phyloP scores from a whole-genome alignment of 345 rosid genomes.

The Hibiscus tridactylites region DNA sequence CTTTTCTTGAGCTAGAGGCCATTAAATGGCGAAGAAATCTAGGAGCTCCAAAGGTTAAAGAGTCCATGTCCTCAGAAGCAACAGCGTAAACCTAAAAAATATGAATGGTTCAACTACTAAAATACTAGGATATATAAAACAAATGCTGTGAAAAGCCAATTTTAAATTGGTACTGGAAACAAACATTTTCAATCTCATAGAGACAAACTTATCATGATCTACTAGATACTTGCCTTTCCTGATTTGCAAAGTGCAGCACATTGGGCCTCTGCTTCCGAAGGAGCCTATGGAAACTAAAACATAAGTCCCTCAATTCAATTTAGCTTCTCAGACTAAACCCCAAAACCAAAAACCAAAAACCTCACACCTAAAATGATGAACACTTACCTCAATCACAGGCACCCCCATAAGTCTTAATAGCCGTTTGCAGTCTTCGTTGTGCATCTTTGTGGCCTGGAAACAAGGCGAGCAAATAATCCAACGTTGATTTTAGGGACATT shows the following conservation, averaged over 20 bases:
- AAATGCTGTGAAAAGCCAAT: background rate
- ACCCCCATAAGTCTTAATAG: conserved; percentile 87
- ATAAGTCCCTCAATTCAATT: background rate
- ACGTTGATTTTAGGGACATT: background rate
- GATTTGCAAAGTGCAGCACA: conserved; percentile 89
- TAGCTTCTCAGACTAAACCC: background rate
- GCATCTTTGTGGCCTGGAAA: conserved; percentile 75
- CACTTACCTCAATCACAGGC: conserved; percentile 74
- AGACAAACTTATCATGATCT: background rate
- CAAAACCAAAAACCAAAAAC: background rate
- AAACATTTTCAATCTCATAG: background rate
- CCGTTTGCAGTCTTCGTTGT: conserved; percentile 87
- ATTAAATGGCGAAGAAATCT: conserved; percentile 93
- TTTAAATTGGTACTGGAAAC: background rate
- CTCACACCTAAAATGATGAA: conserved; percentile 2
- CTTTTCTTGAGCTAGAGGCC: conserved; percentile 93
- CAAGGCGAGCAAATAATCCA: conserved; percentile 7
- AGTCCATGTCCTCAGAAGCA: conserved; percentile 99
- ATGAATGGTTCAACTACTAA: background rate
- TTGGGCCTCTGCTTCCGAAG: conserved; percentile 95
- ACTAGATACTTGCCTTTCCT: conserved; percentile 52
- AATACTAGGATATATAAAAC: background rate
- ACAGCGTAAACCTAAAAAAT: conserved; percentile 75
- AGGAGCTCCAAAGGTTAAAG: conserved; percentile 92
- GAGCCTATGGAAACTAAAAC: conserved; percentile 46